Conservation (phyloP, 331 rosid genomes). For the Rosa hybrid region DNA sequence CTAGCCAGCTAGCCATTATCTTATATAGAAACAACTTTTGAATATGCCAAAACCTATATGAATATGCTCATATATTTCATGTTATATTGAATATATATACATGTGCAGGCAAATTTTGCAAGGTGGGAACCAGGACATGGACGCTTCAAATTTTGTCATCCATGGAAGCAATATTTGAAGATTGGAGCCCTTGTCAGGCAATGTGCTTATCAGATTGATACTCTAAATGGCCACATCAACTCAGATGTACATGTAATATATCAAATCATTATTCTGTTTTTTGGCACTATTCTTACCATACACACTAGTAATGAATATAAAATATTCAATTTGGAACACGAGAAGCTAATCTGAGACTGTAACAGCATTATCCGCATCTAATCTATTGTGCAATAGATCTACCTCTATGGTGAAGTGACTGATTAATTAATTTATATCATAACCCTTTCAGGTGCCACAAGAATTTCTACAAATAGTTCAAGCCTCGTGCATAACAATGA, state of each 20-base stretch:
- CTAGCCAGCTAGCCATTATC: background rate
- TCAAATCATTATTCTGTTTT: background rate
- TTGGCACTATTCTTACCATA: background rate
- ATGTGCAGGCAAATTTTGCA: conserved; percentile 75
- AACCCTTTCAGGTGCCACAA: conserved; percentile 37
- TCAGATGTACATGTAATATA: conserved; percentile 54
- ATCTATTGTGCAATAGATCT: background rate
- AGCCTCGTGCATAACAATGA: conserved; percentile 59
- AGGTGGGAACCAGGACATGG: conserved; percentile 98
- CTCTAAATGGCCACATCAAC: conserved; percentile 52
- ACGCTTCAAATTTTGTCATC: conserved; percentile 62
- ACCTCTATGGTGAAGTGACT: background rate
- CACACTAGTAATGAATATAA: background rate
- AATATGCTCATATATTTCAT: background rate
- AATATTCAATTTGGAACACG: no score
- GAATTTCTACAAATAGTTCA: conserved; percentile 48
- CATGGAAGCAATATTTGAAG: conserved; percentile 88
- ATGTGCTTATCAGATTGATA: conserved; percentile 81
- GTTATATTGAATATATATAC: background rate
- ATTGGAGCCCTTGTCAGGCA: conserved; percentile 64
- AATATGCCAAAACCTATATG: background rate
- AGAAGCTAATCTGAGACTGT: no score
- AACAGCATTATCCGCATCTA: background rate
- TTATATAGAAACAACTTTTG: background rate
- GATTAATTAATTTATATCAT: background rate